Percentiles rank a stretch among this genome's conserved stretches.
These are phyloP conservation scores for Phytophthora cactorum DNA, from an alignment of 352 stramenopile genomes.

Conservation along the genomic window DNA sequence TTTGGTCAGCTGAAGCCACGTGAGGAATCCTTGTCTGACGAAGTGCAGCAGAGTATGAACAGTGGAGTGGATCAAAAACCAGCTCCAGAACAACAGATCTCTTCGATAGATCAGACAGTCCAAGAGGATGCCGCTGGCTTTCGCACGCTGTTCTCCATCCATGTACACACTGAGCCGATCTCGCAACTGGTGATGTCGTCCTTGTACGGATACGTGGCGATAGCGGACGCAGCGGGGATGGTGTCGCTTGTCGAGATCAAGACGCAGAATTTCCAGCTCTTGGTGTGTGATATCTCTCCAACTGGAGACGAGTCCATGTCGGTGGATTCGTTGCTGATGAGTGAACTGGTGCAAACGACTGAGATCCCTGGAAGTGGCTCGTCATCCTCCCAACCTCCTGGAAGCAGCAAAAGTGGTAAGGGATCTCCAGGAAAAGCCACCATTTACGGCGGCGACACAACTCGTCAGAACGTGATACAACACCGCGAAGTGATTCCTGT, in stretches of 20 bases:
- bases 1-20: constrained; percentile 38
- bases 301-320: constrained; percentile 48
- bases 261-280: constrained; percentile 58
- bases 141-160: constrained; percentile 52
- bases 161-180: constrained; percentile 70
- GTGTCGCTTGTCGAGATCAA: constrained; percentile 63
- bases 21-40: background rate
- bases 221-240: constrained; percentile 63
- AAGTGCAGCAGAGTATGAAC: background rate
- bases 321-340: constrained; percentile 71
- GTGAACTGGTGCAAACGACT: constrained; percentile 66
- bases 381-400: constrained; percentile 7
- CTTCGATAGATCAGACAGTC: constrained; percentile 3
- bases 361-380: constrained; percentile 51
- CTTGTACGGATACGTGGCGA: constrained; percentile 53
- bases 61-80: background rate
- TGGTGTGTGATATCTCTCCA: constrained; percentile 61
- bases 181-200: constrained; percentile 54
- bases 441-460: background rate
- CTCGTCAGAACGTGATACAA: constrained; percentile 33
- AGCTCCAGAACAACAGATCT: background rate
- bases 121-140: constrained; percentile 44
- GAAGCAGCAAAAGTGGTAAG: constrained; percentile 20
- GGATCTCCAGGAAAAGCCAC: constrained; percentile 11
- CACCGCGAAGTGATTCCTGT: constrained; percentile 64